These are phyloP conservation scores for Fusarium palustre DNA, from an alignment of 2,329 filamentous ascomycete species.

Conservation along the genomic window DNA sequence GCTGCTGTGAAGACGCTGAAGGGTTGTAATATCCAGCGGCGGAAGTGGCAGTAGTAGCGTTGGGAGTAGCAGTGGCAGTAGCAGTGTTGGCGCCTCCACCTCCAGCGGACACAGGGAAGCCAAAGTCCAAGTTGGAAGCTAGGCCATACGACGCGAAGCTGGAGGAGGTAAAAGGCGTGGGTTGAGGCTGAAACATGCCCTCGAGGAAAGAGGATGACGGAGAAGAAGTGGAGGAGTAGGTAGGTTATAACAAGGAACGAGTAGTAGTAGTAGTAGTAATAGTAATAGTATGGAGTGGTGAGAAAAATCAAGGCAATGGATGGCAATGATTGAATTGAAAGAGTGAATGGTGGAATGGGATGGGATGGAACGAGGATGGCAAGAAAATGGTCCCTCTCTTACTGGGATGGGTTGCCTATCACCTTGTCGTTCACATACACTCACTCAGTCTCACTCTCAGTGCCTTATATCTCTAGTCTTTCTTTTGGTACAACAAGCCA, in stretches of 20 bases:
- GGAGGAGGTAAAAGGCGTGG: conserved; percentile 61
- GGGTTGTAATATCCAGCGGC: conserved; percentile 4
- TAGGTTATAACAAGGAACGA: neutral
- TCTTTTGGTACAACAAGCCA: neutral
- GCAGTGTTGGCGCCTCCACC: conserved; percentile 40
- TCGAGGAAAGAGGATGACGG: conserved; percentile 24
- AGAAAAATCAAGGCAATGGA: conserved; percentile 28
- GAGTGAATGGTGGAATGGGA: neutral
- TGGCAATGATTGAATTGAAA: conserved; percentile 17
- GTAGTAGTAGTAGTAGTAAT: neutral
- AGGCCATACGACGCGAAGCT: conserved; percentile 57
- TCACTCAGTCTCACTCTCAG: too few species aligned
- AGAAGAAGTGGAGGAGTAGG: conserved; percentile 21
- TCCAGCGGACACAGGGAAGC: conserved; percentile 43
- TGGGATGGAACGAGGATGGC: conserved; percentile 18
- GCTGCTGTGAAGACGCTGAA: neutral
- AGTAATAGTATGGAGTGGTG: conserved; percentile 2
- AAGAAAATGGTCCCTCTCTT: conserved; percentile 1
- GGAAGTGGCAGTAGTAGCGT: neutral
- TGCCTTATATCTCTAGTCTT: neutral
- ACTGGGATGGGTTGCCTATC: neutral
- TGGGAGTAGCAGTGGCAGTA: neutral
- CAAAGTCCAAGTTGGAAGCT: conserved; percentile 48
- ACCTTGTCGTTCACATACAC: neutral
- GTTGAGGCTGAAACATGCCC: conserved; percentile 68